Percentiles rank a stretch among this genome's conserved stretches.
These are phyloP conservation scores for Yamadazyma sp. DNA, from an alignment of 805 yeast genomes.

Conservation along the genomic window DNA sequence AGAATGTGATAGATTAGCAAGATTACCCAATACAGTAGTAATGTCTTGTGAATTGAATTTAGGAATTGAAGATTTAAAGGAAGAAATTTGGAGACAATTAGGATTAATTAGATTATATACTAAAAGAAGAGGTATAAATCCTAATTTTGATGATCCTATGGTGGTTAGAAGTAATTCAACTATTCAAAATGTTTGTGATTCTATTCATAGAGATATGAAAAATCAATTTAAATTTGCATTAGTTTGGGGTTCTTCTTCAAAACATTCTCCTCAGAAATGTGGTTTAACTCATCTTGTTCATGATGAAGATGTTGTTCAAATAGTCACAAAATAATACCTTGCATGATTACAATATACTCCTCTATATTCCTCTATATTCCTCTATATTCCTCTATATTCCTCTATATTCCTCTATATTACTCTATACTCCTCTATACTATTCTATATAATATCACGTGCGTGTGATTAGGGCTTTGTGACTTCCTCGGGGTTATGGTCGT, in stretches of 20 bases:
- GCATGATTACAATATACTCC: neutral
- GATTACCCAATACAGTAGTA: constrained; percentile 90
- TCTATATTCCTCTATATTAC: no score
- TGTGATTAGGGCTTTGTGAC: constrained; percentile 9
- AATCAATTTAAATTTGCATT: constrained; percentile 89
- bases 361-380: no score
- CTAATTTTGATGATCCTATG: constrained; percentile 85
- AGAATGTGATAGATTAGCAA: constrained; percentile 88
- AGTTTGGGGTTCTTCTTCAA: constrained; percentile 95
- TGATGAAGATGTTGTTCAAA: constrained; percentile 92
- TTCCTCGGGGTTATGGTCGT: constrained; percentile 6
- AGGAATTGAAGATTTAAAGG: constrained; percentile 84
- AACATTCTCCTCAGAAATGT: constrained; percentile 95
- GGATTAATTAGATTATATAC: constrained; percentile 80
- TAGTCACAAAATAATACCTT: constrained; percentile 66
- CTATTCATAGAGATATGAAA: constrained; percentile 89
- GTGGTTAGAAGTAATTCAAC: constrained; percentile 81
- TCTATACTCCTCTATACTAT: no score
- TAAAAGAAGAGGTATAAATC: constrained; percentile 77
- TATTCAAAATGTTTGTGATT: constrained; percentile 83
- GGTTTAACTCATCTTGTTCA: constrained; percentile 79
- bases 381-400: no score
- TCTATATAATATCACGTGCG: constrained; percentile 3
- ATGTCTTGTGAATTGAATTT: constrained; percentile 88
- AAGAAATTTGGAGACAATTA: constrained; percentile 89